Percentiles rank a stretch among this genome's conserved stretches.
Conservation (phyloP, 2,329 filamentous ascomycete genomes). For the Didymella sp. region DNA sequence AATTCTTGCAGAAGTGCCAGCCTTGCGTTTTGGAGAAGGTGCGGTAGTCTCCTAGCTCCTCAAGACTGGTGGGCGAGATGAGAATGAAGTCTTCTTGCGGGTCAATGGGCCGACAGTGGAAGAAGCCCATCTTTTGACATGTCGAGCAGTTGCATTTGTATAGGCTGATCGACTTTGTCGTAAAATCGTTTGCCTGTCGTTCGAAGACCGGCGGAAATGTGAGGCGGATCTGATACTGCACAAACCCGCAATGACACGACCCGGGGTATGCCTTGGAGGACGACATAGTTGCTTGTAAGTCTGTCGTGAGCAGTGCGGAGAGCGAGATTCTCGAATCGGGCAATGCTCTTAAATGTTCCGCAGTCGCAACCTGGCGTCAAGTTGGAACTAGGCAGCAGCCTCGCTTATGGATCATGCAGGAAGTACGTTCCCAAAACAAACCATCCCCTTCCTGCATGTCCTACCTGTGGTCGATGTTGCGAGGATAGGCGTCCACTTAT, state of each 20-base stretch:
- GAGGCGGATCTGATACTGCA: conserved; percentile 55
- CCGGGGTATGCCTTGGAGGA: conserved; percentile 42
- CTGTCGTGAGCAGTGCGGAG: not conserved
- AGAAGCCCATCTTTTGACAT: conserved; percentile 58
- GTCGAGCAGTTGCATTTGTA: conserved; percentile 59
- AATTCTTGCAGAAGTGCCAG: conserved; percentile 58
- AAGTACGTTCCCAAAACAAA: not conserved
- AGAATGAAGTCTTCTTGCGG: conserved; percentile 56
- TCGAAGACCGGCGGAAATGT: conserved; percentile 49
- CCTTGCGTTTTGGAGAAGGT: conserved; percentile 42
- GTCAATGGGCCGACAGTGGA: conserved; percentile 54
- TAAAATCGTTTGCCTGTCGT: conserved; percentile 10
- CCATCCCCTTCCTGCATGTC: not conserved
- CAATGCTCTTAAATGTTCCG: not conserved
- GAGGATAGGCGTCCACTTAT: conserved; percentile 1
- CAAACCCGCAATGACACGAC: conserved; percentile 58
- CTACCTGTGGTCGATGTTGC: not conserved
- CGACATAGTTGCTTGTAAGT: conserved; percentile 25
- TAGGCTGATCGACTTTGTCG: conserved; percentile 31
- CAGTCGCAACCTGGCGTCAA: not conserved
- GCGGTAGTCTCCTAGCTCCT: conserved; percentile 53
- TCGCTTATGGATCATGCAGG: conserved; percentile 1
- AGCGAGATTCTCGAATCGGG: not conserved
- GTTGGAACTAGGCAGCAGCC: conserved; percentile 7
- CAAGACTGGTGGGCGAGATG: conserved; percentile 49